These are phyloP conservation scores for Darksidea phi DNA, from an alignment of 495 filamentous ascomycete genomes.

Conservation along the genomic window DNA sequence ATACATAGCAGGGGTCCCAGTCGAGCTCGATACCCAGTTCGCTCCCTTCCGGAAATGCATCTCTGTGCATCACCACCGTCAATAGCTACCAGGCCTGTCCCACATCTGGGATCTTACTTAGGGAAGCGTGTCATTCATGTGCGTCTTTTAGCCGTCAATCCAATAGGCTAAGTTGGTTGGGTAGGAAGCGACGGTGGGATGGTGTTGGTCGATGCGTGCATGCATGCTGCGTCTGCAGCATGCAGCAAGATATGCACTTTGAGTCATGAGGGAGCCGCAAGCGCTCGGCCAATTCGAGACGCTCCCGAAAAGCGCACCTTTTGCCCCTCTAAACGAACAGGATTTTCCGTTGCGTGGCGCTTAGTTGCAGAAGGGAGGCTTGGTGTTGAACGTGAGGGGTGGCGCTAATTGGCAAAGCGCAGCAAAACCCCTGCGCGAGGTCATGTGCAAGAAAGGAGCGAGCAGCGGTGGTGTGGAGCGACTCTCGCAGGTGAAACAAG, in stretches of 20 bases:
- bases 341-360: conserved; percentile 15
- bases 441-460: conserved; percentile 16
- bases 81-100: background rate
- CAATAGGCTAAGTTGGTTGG: conserved; percentile 31
- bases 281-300: conserved; percentile 7
- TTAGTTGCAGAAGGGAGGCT: conserved; percentile 18
- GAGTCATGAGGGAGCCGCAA: conserved; percentile 32
- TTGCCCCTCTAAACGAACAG: background rate
- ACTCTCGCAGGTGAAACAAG: conserved; percentile 19
- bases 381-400: conserved; percentile 22
- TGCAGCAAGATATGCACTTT: conserved; percentile 31
- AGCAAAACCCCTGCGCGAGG: background rate
- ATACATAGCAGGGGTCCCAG: background rate
- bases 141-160: conserved; percentile 26
- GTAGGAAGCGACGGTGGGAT: conserved; percentile 11
- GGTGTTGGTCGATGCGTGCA: conserved; percentile 29
- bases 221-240: conserved; percentile 26
- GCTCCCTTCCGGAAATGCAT: background rate
- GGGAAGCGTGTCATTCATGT: conserved; percentile 6
- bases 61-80: background rate
- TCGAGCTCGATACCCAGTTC: background rate
- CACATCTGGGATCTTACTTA: conserved; percentile 13
- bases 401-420: background rate
- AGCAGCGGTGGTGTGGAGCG: conserved; percentile 21
- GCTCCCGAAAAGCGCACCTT: background rate